Evolutionary conservation across 192 early-diverging fungal species (phyloP).

Genomic region (Gamsiella multidivaricata): DNA sequence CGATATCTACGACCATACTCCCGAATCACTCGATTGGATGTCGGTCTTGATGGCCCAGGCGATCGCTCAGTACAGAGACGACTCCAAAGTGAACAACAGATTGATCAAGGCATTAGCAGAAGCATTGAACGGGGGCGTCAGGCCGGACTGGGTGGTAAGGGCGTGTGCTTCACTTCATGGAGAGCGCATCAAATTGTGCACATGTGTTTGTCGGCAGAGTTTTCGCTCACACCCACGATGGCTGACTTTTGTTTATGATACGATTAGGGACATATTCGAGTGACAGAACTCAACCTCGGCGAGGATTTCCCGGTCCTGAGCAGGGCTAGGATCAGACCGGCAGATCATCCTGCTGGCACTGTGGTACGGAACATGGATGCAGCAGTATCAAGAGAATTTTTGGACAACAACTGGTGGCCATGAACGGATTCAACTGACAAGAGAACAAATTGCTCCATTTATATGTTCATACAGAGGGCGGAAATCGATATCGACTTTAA

Average conservation of each 20-base stretch:
- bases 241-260: too few species aligned
- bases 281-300: conserved; percentile 65
- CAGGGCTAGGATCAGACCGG: conserved; percentile 65
- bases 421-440: not conserved
- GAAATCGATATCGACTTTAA: conserved; percentile 88
- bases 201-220: not conserved
- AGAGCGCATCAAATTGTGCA: not conserved
- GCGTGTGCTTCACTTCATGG: not conserved
- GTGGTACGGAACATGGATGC: conserved; percentile 54
- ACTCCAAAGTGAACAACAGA: conserved; percentile 72
- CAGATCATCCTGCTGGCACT: conserved; percentile 58
- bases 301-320: conserved; percentile 70
- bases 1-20: conserved; percentile 62
- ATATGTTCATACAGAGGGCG: conserved; percentile 61
- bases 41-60: conserved; percentile 84
- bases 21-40: conserved; percentile 86
- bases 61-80: conserved; percentile 78
- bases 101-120: conserved; percentile 75
- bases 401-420: not conserved
- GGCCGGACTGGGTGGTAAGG: conserved; percentile 80
- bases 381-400: not conserved
- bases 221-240: too few species aligned
- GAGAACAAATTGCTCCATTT: not conserved
- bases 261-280: conserved; percentile 70
- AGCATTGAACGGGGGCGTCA: conserved; percentile 72